phyloP scores from a whole-genome alignment of 768 basidiomycete genomes.

The Leccinum broughii region DNA sequence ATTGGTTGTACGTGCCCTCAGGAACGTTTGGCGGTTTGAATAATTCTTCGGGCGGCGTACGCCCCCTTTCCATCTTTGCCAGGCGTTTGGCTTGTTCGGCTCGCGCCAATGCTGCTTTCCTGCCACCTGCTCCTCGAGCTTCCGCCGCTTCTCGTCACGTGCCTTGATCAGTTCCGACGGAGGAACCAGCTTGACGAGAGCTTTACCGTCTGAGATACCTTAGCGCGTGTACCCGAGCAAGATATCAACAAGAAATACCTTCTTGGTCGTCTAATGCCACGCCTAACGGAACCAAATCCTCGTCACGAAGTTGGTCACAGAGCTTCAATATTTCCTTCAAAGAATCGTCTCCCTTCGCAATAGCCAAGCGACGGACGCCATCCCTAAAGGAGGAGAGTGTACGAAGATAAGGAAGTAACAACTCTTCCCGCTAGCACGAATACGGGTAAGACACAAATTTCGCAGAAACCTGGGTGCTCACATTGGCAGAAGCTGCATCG shows the following conservation, averaged over 20 bases:
- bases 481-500: slow-evolving; percentile 36
- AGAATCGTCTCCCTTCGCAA: slow-evolving; percentile 62
- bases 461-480: slow-evolving; percentile 39
- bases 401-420: slow-evolving; percentile 87
- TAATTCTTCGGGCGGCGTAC: slow-evolving; percentile 68
- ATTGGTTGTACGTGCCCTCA: slow-evolving; percentile 74
- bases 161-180: slow-evolving; percentile 78
- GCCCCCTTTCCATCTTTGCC: slow-evolving; percentile 85
- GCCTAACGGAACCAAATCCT: slow-evolving; percentile 89
- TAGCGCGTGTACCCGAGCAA: neutral
- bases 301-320: slow-evolving; percentile 87
- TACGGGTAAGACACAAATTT: slow-evolving; percentile 1
- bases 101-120: slow-evolving; percentile 71
- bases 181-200: slow-evolving; percentile 88
- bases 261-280: slow-evolving; percentile 97
- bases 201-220: slow-evolving; percentile 73
- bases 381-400: slow-evolving; percentile 90
- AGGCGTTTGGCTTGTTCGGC: slow-evolving; percentile 66
- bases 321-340: slow-evolving; percentile 81
- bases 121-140: slow-evolving; percentile 71
- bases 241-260: slow-evolving; percentile 47
- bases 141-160: slow-evolving; percentile 85
- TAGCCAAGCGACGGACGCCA: slow-evolving; percentile 79
- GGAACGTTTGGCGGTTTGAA: slow-evolving; percentile 82
- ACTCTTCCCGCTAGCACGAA: slow-evolving; percentile 67